Percentiles rank a stretch among this genome's conserved stretches.
These are phyloP conservation scores for baker's yeast (Saccharomyces cerevisiae) DNA, from an alignment of 805 yeast species.

Conservation along the genomic window DNA sequence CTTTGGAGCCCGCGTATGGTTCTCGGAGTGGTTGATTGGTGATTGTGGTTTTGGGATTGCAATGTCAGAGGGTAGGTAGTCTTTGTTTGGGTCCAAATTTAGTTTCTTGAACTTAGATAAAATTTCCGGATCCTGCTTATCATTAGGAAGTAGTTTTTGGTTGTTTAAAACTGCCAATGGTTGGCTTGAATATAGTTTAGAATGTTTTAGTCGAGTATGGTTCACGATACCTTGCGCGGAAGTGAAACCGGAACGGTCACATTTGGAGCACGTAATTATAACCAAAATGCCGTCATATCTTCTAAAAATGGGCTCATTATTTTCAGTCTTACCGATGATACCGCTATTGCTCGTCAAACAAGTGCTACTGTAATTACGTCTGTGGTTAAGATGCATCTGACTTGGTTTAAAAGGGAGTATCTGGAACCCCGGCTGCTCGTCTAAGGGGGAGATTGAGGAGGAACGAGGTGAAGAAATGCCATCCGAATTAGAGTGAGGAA, in stretches of 20 bases:
- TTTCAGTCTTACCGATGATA: constrained; percentile 33
- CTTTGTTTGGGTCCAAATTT: constrained; percentile 19
- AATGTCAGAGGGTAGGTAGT: constrained; percentile 23
- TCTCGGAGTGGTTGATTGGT: background rate
- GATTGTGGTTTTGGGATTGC: constrained; percentile 15
- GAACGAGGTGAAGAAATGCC: background rate
- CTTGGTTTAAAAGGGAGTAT: constrained; percentile 15
- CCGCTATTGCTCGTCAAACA: constrained; percentile 43
- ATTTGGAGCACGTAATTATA: constrained; percentile 56
- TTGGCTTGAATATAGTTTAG: constrained; percentile 61
- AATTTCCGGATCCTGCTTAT: constrained; percentile 21
- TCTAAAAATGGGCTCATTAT: constrained; percentile 46
- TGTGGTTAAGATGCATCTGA: constrained; percentile 25
- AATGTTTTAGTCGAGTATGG: constrained; percentile 67
- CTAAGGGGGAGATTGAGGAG: background rate
- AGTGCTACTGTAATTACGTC: constrained; percentile 30
- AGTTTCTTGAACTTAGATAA: constrained; percentile 22
- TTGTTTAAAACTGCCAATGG: constrained; percentile 64
- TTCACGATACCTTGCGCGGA: constrained; percentile 76
- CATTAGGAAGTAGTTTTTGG: constrained; percentile 42
- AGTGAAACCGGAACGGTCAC: constrained; percentile 62
- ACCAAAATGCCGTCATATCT: constrained; percentile 67
- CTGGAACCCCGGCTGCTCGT: constrained; percentile 1
- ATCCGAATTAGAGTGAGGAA: background rate
- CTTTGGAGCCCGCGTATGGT: background rate